phyloP scores from a whole-genome alignment of 1,139 yeast genomes.

The Pichia inconspicua region DNA sequence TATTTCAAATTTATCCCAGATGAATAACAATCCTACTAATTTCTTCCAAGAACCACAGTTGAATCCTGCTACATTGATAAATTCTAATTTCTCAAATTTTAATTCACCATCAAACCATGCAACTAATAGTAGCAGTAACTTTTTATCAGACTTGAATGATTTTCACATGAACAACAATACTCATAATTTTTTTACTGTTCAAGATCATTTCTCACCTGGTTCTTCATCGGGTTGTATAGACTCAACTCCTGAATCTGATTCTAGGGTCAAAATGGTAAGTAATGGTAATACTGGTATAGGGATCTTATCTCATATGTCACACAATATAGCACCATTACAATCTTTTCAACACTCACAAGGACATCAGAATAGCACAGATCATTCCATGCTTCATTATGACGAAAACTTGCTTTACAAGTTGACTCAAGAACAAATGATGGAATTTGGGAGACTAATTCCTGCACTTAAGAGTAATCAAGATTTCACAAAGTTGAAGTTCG shows the following conservation, averaged over 20 bases:
- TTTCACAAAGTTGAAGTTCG: constrained; percentile 24
- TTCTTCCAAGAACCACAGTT: neutral
- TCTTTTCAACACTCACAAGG: constrained; percentile 17
- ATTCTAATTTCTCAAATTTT: neutral
- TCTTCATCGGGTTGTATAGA: constrained; percentile 11
- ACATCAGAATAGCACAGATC: constrained; percentile 6
- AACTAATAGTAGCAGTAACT: constrained; percentile 1
- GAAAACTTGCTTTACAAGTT: constrained; percentile 12
- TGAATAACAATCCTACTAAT: neutral
- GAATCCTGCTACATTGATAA: neutral
- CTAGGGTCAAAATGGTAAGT: neutral
- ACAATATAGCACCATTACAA: constrained; percentile 1
- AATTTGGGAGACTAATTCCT: constrained; percentile 24
- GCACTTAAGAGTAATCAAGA: constrained; percentile 21
- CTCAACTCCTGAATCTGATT: constrained; percentile 2
- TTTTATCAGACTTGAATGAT: constrained; percentile 20
- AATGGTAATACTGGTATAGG: neutral
- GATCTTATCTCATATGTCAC: neutral
- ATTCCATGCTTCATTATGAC: constrained; percentile 3
- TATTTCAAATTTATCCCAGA: neutral
- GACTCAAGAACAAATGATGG: constrained; percentile 15
- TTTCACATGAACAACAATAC: constrained; percentile 20
- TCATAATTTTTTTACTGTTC: constrained; percentile 25
- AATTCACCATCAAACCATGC: neutral
- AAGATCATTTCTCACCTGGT: constrained; percentile 23